Evolutionary conservation across 2,329 filamentous ascomycete species (phyloP).

Genomic region (Stachybotrys chartarum): DNA sequence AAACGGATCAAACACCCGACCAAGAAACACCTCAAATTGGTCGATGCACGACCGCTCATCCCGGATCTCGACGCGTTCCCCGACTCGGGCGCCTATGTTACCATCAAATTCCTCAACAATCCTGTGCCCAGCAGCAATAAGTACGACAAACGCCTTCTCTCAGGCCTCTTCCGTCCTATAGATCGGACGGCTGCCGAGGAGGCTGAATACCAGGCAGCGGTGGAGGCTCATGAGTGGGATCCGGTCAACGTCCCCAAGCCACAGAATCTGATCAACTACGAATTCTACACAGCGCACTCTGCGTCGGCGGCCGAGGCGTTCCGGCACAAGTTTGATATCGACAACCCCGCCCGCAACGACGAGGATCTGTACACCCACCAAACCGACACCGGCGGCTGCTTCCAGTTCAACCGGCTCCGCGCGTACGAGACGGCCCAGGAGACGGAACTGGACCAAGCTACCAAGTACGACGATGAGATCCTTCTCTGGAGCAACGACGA

Average conservation of each 20-base stretch:
- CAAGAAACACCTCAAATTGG: conserved; percentile 49
- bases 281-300: conserved; percentile 55
- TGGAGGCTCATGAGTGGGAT: conserved; percentile 49
- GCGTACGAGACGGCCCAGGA: conserved; percentile 58
- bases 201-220: conserved; percentile 39
- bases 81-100: conserved; percentile 62
- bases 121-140: conserved; percentile 43
- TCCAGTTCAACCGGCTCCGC: conserved; percentile 55
- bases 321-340: conserved; percentile 52
- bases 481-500: conserved; percentile 52
- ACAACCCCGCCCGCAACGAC: conserved; percentile 47
- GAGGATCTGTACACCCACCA: conserved; percentile 47
- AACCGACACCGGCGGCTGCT: conserved; percentile 40
- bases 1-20: conserved; percentile 49
- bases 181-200: conserved; percentile 48
- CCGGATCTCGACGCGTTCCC: conserved; percentile 64
- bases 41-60: conserved; percentile 54
- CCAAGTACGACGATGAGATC: conserved; percentile 59
- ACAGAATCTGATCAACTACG: conserved; percentile 55
- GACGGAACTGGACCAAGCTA: conserved; percentile 46
- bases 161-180: conserved; percentile 54
- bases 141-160: conserved; percentile 56
- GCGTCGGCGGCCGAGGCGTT: conserved; percentile 43
- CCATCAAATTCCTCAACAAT: conserved; percentile 61
- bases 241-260: conserved; percentile 49